Evolutionary conservation across 495 filamentous ascomycete genomes (phyloP).

Genomic region (Cryomyces antarcticus): DNA sequence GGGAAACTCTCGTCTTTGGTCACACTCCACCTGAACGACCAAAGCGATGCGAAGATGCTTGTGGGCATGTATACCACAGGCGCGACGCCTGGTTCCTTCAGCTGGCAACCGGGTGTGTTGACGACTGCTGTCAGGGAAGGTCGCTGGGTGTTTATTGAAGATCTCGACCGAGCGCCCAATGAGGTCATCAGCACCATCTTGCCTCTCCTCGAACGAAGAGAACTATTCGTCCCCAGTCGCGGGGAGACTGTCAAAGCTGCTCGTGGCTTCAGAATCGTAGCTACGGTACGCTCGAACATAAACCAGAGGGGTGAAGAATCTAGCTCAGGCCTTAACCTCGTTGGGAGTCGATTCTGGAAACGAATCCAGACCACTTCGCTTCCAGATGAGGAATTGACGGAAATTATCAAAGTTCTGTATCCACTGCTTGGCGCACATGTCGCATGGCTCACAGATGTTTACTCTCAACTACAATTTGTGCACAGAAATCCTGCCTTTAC

Average conservation of each 20-base stretch:
- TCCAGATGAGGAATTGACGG: constrained; percentile 44
- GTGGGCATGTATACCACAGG: constrained; percentile 86
- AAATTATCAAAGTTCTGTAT: constrained; percentile 49
- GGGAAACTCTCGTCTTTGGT: constrained; percentile 58
- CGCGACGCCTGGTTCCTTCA: constrained; percentile 63
- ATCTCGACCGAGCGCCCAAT: constrained; percentile 86
- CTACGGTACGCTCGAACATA: constrained; percentile 61
- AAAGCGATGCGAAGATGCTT: constrained; percentile 88
- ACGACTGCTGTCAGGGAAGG: constrained; percentile 87
- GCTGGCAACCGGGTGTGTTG: constrained; percentile 82
- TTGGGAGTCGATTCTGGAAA: constrained; percentile 71
- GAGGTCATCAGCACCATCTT: constrained; percentile 83
- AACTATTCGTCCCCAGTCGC: constrained; percentile 68
- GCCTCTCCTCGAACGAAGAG: constrained; percentile 71
- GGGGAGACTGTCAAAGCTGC: constrained; percentile 70
- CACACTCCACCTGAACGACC: constrained; percentile 87
- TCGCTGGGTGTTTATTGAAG: constrained; percentile 90
- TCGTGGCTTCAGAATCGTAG: constrained; percentile 71
- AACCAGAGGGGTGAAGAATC: constrained; percentile 51
- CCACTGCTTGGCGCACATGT: constrained; percentile 50
- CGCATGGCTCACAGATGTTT: constrained; percentile 53
- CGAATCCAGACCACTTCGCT: constrained; percentile 47
- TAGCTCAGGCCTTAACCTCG: constrained; percentile 30
- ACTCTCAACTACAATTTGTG: constrained; percentile 37
- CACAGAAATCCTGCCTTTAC: constrained; percentile 30